Conservation (phyloP, 139 green algal genomes). For the Coelastrella sp. region DNA sequence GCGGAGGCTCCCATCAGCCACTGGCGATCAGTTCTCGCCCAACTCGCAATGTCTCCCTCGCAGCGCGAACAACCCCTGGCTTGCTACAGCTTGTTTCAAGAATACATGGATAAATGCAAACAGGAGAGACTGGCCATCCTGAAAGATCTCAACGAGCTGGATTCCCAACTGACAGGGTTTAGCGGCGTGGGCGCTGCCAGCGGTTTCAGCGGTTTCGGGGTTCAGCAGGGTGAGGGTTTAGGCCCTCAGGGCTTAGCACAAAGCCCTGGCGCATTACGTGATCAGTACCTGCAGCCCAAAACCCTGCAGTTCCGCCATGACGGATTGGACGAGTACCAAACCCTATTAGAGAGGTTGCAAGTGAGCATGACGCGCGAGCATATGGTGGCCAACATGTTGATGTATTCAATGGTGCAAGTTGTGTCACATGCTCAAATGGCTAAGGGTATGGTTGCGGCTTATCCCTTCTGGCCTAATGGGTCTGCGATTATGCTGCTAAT, state of each 20-base stretch:
- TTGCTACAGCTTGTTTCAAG: conserved; percentile 23
- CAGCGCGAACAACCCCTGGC: not conserved
- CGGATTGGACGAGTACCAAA: not conserved
- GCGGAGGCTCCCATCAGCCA: not conserved
- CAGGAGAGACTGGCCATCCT: not conserved
- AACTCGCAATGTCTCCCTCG: not conserved
- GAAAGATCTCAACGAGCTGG: not conserved
- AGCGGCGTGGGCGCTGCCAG: not conserved
- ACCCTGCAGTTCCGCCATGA: conserved; percentile 27
- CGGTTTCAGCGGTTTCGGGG: too few relatives aligned
- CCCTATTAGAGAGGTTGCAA: conserved; percentile 8
- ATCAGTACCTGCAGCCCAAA: not conserved
- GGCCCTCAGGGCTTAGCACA: not conserved
- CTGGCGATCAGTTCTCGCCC: conserved; percentile 10
- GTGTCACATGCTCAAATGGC: conserved; percentile 34
- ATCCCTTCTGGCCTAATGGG: conserved; percentile 37
- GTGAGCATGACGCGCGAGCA: conserved; percentile 36
- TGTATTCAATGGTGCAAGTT: conserved; percentile 21
- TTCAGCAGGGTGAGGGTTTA: not conserved
- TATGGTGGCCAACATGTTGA: conserved; percentile 41
- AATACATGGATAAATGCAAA: conserved; percentile 4
- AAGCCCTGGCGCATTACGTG: not conserved
- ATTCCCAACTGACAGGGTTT: not conserved
- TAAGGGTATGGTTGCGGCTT: conserved; percentile 16
- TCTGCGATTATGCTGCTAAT: conserved; percentile 21